A percentile compares a stretch with the other conserved stretches of the same genome.
These are phyloP conservation scores for Theileria annulata DNA, from an alignment of 169 alveolate genomes.

Conservation along the genomic window DNA sequence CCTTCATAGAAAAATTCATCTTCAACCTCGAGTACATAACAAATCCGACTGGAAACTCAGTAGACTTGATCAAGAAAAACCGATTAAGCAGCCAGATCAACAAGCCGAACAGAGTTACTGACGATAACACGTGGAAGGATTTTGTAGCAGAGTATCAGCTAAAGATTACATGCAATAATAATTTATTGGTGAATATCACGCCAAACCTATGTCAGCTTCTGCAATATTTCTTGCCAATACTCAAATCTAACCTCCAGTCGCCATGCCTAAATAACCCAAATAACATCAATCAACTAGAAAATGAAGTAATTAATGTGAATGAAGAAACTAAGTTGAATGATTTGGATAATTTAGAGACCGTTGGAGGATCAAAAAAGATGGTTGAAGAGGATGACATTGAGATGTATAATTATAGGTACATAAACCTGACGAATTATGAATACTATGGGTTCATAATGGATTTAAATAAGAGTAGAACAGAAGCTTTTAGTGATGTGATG, in stretches of 20 bases:
- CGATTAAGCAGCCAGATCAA: constrained; percentile 17
- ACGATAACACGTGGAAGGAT: constrained; percentile 73
- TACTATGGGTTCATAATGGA: constrained; percentile 51
- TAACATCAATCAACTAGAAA: neutral
- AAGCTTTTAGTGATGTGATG: constrained; percentile 36
- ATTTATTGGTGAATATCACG: constrained; percentile 79
- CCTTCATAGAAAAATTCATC: constrained; percentile 75
- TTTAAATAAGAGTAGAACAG: constrained; percentile 5
- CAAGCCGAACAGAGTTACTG: constrained; percentile 22
- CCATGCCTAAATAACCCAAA: neutral
- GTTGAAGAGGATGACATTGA: constrained; percentile 25
- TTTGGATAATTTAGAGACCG: constrained; percentile 28
- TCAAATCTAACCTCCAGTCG: constrained; percentile 51
- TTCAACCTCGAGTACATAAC: constrained; percentile 53
- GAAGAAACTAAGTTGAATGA: constrained; percentile 22
- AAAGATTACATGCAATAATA: constrained; percentile 70
- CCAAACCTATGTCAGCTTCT: constrained; percentile 81
- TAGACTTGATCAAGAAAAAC: constrained; percentile 25
- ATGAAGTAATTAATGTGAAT: neutral
- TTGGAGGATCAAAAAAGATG: constrained; percentile 18
- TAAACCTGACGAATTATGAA: constrained; percentile 56
- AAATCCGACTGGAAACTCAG: constrained; percentile 33
- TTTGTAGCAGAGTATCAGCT: constrained; percentile 73
- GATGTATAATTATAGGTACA: constrained; percentile 41
- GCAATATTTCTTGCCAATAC: constrained; percentile 78